Evolutionary conservation across 2,329 filamentous ascomycete species (phyloP).

Genomic region (Davidsoniella eucalypti): DNA sequence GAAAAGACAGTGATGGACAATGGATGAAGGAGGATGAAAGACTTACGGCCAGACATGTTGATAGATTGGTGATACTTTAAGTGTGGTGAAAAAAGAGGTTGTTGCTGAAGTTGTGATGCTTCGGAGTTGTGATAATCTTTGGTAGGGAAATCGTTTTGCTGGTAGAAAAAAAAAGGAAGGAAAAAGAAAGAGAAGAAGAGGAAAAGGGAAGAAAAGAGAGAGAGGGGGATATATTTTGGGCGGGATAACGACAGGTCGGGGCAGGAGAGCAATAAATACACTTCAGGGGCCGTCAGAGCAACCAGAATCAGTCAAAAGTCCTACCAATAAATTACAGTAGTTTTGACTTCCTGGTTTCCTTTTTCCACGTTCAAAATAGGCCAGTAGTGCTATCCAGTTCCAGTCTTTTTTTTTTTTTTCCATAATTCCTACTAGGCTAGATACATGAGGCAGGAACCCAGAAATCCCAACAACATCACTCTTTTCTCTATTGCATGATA

Average conservation of each 20-base stretch:
- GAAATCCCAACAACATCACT: not conserved
- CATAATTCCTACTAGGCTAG: not conserved
- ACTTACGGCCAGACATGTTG: conserved; percentile 15
- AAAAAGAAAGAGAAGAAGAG: conserved; percentile 1
- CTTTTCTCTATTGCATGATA: too few species aligned
- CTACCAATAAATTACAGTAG: not conserved
- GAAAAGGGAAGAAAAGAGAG: conserved; percentile 5
- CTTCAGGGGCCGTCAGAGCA: conserved; percentile 4
- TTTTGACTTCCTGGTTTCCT: not conserved
- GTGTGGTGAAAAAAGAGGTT: not conserved
- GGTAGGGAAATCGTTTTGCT: not conserved
- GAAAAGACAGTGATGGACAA: too few species aligned
- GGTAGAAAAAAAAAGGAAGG: conserved; percentile 1
- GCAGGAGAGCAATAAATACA: conserved; percentile 7
- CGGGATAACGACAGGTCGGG: not conserved
- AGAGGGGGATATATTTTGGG: conserved; percentile 1
- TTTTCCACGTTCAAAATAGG: not conserved
- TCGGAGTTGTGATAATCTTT: not conserved
- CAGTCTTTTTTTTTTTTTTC: not conserved
- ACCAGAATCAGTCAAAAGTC: conserved; percentile 8
- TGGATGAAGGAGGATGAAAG: not conserved
- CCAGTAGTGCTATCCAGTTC: not conserved
- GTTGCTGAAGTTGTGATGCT: not conserved
- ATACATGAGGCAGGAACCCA: not conserved
- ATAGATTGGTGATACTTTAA: conserved; percentile 1